Conservation (phyloP, 306 rosid genomes). For the Gastrolobium bilobum region DNA sequence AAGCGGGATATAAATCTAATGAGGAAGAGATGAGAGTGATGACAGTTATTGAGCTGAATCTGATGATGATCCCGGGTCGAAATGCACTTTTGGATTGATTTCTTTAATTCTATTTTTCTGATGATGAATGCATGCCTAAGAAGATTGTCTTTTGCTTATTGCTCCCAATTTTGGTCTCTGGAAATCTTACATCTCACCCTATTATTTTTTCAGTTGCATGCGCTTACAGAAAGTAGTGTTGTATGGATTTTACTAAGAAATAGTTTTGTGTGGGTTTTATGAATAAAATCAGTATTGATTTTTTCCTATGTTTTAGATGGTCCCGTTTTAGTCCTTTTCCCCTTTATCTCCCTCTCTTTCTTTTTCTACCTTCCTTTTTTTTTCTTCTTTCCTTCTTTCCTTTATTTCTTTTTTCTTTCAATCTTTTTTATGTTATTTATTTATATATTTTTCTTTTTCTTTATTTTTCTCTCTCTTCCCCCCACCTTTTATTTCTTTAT, state of each 20-base stretch:
- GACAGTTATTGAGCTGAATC: background rate
- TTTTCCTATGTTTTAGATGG: background rate
- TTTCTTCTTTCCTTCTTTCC: too few relatives aligned
- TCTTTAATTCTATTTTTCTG: background rate
- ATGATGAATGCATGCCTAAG: background rate
- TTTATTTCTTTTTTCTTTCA: too few relatives aligned
- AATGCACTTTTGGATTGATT: conserved; percentile 14
- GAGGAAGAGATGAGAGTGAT: background rate
- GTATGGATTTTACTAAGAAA: background rate
- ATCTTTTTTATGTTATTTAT: too few relatives aligned
- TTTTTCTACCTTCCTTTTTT: too few relatives aligned
- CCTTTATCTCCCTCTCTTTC: too few relatives aligned
- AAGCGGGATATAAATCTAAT: background rate
- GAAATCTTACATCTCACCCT: background rate
- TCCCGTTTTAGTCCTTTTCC: too few relatives aligned
- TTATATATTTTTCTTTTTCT: too few relatives aligned
- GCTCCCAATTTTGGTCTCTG: background rate
- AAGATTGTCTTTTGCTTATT: conserved; percentile 1
- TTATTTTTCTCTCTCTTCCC: too few relatives aligned
- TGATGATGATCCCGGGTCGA: background rate
- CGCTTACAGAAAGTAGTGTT: background rate
- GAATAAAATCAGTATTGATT: background rate
- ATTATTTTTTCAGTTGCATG: background rate
- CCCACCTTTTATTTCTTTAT: too few relatives aligned
- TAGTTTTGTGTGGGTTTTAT: background rate